Evolutionary conservation across 805 yeast genomes (phyloP).

Genomic region (Dipodascopsis uninucleata): DNA sequence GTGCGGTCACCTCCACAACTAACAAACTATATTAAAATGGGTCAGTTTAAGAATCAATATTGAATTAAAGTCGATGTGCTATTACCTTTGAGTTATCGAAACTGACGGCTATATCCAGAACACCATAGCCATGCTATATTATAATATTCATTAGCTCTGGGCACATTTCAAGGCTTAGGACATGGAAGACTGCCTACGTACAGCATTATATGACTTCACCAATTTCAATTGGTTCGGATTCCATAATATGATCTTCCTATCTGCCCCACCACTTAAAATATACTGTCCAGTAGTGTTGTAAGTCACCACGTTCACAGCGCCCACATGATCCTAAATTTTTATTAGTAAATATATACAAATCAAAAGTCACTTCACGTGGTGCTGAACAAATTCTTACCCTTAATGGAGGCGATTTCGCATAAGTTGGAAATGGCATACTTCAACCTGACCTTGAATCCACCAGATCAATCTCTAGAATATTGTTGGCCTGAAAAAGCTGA

Average conservation of each 20-base stretch:
- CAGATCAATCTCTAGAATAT: too few relatives aligned
- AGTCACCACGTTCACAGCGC: constrained; percentile 32
- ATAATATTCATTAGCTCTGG: too few relatives aligned
- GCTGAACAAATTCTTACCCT: too few relatives aligned
- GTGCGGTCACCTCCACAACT: constrained; percentile 37
- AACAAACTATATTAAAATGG: constrained; percentile 28
- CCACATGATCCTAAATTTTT: constrained; percentile 14
- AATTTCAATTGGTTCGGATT: constrained; percentile 28
- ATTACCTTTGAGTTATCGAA: constrained; percentile 29
- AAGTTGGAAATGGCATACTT: constrained; percentile 3
- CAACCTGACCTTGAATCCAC: too few relatives aligned
- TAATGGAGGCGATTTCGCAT: not conserved
- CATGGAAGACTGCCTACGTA: constrained; percentile 1
- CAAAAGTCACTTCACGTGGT: too few relatives aligned
- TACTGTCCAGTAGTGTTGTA: constrained; percentile 33
- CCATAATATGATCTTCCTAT: constrained; percentile 31
- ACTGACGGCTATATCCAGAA: constrained; percentile 33
- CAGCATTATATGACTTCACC: constrained; percentile 26
- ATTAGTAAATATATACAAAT: not conserved
- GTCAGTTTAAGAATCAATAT: not conserved
- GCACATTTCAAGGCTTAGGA: too few relatives aligned
- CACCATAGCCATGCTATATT: constrained; percentile 33
- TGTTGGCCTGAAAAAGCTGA: too few relatives aligned
- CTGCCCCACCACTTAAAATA: constrained; percentile 35
- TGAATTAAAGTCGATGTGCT: not conserved